Percentiles rank a stretch among this genome's conserved stretches.
Evolutionary conservation across 305 asterid genomes (phyloP).

Genomic region (Coffea humblotiana): DNA sequence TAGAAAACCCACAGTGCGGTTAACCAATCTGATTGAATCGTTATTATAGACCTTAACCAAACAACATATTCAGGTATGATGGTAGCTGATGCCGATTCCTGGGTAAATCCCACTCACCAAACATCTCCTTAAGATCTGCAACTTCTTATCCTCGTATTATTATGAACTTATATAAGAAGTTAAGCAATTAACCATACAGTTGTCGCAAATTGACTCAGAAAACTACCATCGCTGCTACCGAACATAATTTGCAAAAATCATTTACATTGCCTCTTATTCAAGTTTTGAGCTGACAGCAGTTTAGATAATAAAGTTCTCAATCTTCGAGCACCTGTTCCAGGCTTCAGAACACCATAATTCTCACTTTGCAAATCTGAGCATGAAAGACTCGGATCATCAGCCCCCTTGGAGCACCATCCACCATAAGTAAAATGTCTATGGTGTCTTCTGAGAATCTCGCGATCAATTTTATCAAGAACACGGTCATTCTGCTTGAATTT

Average conservation of each 20-base stretch:
- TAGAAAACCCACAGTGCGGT: no score
- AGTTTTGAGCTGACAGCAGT: conserved; percentile 40
- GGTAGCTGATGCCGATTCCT: no score
- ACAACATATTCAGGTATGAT: no score
- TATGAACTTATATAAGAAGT: no score
- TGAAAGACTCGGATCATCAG: not conserved
- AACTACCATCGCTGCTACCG: not conserved
- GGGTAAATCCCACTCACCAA: no score
- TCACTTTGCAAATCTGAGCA: conserved; percentile 54
- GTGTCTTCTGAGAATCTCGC: conserved; percentile 59
- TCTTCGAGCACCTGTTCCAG: conserved; percentile 70
- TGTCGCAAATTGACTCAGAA: not conserved
- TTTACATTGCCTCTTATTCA: conserved; percentile 48
- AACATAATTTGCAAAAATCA: conserved; percentile 21
- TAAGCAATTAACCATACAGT: not conserved
- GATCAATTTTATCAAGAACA: conserved; percentile 68
- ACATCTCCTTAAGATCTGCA: not conserved
- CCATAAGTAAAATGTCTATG: conserved; percentile 51
- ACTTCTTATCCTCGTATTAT: not conserved
- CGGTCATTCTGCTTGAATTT: conserved; percentile 74
- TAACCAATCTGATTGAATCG: no score
- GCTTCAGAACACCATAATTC: conserved; percentile 62
- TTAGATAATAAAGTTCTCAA: conserved; percentile 48
- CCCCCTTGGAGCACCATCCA: conserved; percentile 63
- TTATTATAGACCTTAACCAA: no score